Conservation (phyloP, 495 filamentous ascomycete species). For the Aspergillus sparsus region DNA sequence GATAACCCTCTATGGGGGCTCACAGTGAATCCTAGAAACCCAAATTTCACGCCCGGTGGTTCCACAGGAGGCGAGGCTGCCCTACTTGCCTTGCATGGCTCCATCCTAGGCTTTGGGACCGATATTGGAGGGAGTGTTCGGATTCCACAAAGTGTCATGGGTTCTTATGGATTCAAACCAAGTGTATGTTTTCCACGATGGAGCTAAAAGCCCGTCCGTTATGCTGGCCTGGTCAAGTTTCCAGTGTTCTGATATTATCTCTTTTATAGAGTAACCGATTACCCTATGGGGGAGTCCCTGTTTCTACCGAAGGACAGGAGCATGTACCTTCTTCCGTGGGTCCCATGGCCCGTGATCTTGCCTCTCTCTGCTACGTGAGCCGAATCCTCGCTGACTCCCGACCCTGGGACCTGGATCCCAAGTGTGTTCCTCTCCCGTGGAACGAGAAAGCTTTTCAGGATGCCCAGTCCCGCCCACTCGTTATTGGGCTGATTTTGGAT, state of each 20-base stretch:
- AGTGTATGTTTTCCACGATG: constrained; percentile 35
- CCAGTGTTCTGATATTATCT: too few relatives aligned
- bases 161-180: constrained; percentile 59
- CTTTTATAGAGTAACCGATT: constrained; percentile 41
- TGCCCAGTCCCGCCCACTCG: constrained; percentile 42
- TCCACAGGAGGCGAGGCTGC: constrained; percentile 66
- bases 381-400: constrained; percentile 38
- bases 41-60: constrained; percentile 54
- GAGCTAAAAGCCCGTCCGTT: too few relatives aligned
- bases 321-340: constrained; percentile 55
- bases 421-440: constrained; percentile 50
- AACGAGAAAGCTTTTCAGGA: constrained; percentile 40
- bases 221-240: too few relatives aligned
- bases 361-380: constrained; percentile 42
- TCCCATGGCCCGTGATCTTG: constrained; percentile 50
- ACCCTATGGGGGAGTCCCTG: constrained; percentile 49
- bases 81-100: constrained; percentile 60
- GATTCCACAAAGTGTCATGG: constrained; percentile 56
- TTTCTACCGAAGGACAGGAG: constrained; percentile 55
- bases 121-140: constrained; percentile 63
- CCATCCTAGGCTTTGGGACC: constrained; percentile 65
- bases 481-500: constrained; percentile 50
- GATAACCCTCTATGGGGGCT: constrained; percentile 58
- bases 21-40: constrained; percentile 51
- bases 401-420: constrained; percentile 51